A percentile compares a stretch with the other conserved stretches of the same genome.
Evolutionary conservation across 2,329 filamentous ascomycete genomes (phyloP).

Genomic region (Aureobasidium sp.): DNA sequence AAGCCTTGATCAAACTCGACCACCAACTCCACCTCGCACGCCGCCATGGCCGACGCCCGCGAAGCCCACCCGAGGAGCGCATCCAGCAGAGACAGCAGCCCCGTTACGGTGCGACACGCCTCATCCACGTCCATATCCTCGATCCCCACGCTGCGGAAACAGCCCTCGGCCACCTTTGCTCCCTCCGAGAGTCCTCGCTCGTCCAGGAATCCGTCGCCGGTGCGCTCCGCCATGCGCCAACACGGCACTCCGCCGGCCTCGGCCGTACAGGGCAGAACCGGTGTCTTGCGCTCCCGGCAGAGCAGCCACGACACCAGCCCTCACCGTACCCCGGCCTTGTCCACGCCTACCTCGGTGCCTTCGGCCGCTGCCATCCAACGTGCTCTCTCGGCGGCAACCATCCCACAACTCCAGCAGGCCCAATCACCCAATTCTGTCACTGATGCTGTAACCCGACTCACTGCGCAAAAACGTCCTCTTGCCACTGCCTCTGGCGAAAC

Average conservation of each 20-base stretch:
- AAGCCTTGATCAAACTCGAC: background rate
- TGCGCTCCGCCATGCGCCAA: conserved; percentile 23
- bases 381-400: conserved; percentile 59
- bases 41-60: conserved; percentile 6
- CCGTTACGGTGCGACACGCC: conserved; percentile 17
- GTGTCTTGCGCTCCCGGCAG: conserved; percentile 33
- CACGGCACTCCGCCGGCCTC: conserved; percentile 21
- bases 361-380: conserved; percentile 57
- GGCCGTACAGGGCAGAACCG: conserved; percentile 7
- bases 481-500: conserved; percentile 40
- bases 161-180: conserved; percentile 24
- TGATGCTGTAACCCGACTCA: conserved; percentile 54
- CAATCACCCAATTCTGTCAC: conserved; percentile 38
- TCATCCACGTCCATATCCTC: conserved; percentile 14
- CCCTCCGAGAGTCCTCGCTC: conserved; percentile 36
- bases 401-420: conserved; percentile 48
- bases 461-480: conserved; percentile 53
- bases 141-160: conserved; percentile 18
- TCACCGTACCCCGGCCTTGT: conserved; percentile 29
- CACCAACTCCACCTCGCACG: background rate
- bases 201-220: conserved; percentile 41
- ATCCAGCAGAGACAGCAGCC: conserved; percentile 17
- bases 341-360: conserved; percentile 37
- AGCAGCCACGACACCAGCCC: conserved; percentile 38
- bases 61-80: conserved; percentile 4